These are phyloP conservation scores for Ampelocalamus luodianensis DNA, from an alignment of 176 grass and related monocot species.

Conservation along the genomic window DNA sequence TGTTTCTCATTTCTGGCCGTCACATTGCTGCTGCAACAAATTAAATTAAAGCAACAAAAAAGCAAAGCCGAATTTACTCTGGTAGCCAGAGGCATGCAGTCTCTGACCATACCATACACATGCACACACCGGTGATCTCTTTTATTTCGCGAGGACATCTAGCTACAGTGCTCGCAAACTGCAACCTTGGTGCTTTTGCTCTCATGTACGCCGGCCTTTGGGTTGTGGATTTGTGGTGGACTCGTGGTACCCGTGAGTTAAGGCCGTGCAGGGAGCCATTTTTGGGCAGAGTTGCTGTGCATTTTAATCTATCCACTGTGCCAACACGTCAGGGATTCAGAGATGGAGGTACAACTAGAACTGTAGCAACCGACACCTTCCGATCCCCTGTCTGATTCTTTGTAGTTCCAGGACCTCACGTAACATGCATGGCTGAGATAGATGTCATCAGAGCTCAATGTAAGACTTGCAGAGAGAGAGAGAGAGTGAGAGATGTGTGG, in stretches of 20 bases:
- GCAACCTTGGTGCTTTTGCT: slow-evolving; percentile 39
- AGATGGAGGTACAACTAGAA: not conserved
- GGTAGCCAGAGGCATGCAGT: not conserved
- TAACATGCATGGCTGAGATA: not conserved
- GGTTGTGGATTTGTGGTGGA: not conserved
- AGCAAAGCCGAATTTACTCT: not conserved
- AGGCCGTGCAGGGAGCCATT: slow-evolving; percentile 37
- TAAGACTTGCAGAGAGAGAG: not conserved
- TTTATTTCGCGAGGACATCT: slow-evolving; percentile 9
- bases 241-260: not conserved
- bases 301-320: slow-evolving; percentile 1
- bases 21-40: not conserved
- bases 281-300: not conserved
- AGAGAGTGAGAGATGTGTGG: not conserved
- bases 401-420: not conserved
- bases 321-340: slow-evolving; percentile 5
- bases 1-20: not conserved
- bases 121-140: slow-evolving; percentile 37
- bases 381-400: slow-evolving; percentile 44
- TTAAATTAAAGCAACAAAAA: not conserved
- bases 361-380: slow-evolving; percentile 37
- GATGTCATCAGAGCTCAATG: not conserved
- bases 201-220: slow-evolving; percentile 10
- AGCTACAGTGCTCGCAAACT: slow-evolving; percentile 54
- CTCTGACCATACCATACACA: not conserved